Evolutionary conservation across 345 rosid species (phyloP).

Genomic region (Punica granatum): DNA sequence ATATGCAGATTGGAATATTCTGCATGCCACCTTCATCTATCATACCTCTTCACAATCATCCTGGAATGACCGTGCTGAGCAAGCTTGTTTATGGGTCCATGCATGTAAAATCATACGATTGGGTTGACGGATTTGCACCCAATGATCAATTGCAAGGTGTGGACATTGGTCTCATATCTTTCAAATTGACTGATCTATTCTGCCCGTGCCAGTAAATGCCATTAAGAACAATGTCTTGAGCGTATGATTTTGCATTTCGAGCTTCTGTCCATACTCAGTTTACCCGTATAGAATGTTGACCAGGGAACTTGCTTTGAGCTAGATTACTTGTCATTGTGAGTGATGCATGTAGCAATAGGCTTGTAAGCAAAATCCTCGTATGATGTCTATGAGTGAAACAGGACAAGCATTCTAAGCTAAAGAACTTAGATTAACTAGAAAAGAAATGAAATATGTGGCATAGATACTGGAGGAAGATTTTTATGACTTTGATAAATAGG

Average conservation of each 20-base stretch:
- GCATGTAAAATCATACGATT: constrained; percentile 81
- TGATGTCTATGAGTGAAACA: background rate
- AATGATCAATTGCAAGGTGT: constrained; percentile 61
- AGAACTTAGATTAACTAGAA: background rate
- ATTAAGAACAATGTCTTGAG: background rate
- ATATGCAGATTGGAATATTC: constrained; percentile 82
- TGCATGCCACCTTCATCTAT: constrained; percentile 86
- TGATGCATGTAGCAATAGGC: background rate
- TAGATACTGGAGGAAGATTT: background rate
- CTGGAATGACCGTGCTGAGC: constrained; percentile 94
- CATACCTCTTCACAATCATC: constrained; percentile 95
- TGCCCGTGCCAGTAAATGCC: constrained; percentile 1
- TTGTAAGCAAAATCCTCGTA: background rate
- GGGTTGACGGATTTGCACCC: constrained; percentile 53
- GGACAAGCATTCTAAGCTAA: no score
- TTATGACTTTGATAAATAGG: no score
- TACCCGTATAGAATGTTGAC: background rate
- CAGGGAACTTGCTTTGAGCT: background rate
- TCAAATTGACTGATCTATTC: background rate
- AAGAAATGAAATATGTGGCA: background rate
- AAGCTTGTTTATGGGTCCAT: constrained; percentile 81
- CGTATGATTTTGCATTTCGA: background rate
- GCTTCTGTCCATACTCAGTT: background rate
- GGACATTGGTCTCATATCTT: constrained; percentile 8
- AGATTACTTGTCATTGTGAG: background rate